These are phyloP conservation scores for Pseudonitzschia pungens DNA, from an alignment of 108 stramenopile species.

Conservation along the genomic window DNA sequence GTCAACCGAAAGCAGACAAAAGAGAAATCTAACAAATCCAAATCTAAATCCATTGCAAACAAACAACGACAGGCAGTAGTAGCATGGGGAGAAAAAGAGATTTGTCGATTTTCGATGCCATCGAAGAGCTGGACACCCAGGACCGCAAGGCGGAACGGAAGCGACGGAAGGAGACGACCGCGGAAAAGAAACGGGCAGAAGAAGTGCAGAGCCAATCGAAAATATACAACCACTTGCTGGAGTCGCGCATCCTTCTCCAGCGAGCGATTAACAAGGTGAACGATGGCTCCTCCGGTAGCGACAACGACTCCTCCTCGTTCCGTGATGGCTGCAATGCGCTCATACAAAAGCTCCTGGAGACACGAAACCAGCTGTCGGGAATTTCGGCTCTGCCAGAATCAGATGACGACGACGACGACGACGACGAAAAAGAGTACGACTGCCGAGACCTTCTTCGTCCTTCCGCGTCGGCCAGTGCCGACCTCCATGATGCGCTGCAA, in stretches of 20 bases:
- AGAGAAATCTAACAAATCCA: too few species aligned
- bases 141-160: conserved; percentile 34
- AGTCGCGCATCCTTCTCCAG: conserved; percentile 73
- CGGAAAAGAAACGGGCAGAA: conserved; percentile 13
- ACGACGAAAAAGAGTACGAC: too few species aligned
- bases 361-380: conserved; percentile 27
- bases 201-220: conserved; percentile 59
- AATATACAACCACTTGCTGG: conserved; percentile 56
- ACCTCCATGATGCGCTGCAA: conserved; percentile 40
- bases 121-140: conserved; percentile 43
- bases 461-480: neutral
- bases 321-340: conserved; percentile 37
- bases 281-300: conserved; percentile 2
- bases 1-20: too few species aligned
- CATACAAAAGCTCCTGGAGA: conserved; percentile 33
- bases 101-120: conserved; percentile 51
- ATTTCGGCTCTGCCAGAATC: conserved; percentile 7
- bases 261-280: conserved; percentile 37
- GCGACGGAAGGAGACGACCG: conserved; percentile 25
- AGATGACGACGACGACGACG: conserved; percentile 21
- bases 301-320: neutral
- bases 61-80: too few species aligned
- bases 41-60: neutral
- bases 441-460: conserved; percentile 16
- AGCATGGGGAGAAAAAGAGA: conserved; percentile 37